phyloP scores from a whole-genome alignment of 352 stramenopile species.

The Globisporangium yorkense region DNA sequence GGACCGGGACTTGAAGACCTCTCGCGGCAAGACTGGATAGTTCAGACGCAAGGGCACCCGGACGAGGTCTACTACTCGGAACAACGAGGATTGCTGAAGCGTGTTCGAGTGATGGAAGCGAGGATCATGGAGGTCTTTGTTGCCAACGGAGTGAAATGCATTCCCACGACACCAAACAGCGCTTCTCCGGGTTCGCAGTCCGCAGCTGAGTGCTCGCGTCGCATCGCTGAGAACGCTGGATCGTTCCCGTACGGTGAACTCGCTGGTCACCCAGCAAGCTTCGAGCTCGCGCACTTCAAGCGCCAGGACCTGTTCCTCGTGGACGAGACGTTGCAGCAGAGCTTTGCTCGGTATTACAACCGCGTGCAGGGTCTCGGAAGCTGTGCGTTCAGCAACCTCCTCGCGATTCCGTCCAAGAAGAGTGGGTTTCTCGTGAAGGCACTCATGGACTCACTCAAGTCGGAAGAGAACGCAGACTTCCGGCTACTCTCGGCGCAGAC shows the following conservation, averaged over 20 bases:
- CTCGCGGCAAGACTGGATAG: constrained; percentile 42
- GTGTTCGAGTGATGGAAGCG: constrained; percentile 47
- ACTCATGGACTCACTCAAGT: constrained; percentile 77
- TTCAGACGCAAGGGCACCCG: not conserved
- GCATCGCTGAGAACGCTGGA: constrained; percentile 56
- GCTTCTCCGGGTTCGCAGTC: constrained; percentile 7
- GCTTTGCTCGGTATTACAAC: constrained; percentile 40
- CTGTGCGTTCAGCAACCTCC: constrained; percentile 44
- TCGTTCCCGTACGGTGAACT: constrained; percentile 49
- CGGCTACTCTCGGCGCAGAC: constrained; percentile 36
- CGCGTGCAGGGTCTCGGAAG: constrained; percentile 62
- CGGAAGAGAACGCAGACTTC: constrained; percentile 40
- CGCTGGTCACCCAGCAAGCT: constrained; percentile 22
- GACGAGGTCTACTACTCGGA: constrained; percentile 39
- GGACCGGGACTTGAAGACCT: constrained; percentile 24
- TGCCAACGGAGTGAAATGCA: constrained; percentile 18
- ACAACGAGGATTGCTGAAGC: constrained; percentile 38
- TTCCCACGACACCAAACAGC: not conserved
- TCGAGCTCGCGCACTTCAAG: constrained; percentile 69
- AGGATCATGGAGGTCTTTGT: constrained; percentile 46
- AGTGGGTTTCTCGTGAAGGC: constrained; percentile 73
- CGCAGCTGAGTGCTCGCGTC: constrained; percentile 39
- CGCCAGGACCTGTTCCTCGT: constrained; percentile 78
- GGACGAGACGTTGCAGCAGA: constrained; percentile 61
- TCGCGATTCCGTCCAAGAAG: constrained; percentile 57